Evolutionary conservation across 768 basidiomycete genomes (phyloP), one percentile per base, ranked within the genome.

Genomic region (Lentinula edodes): DNA sequence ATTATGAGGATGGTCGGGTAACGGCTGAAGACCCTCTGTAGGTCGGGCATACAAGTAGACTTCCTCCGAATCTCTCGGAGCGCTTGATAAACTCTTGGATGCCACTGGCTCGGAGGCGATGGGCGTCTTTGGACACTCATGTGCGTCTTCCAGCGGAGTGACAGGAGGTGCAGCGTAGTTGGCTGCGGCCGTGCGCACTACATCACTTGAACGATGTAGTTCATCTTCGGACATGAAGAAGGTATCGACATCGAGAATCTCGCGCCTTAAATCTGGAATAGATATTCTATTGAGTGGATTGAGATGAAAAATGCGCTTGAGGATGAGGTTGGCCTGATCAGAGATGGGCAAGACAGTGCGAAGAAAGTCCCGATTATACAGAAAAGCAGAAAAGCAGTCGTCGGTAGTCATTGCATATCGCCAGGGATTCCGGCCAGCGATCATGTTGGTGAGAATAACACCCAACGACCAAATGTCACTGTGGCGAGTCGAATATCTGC

Each of bases 391-490:
- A 75, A 88, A 94, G 61, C 83, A 86, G 54, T 83, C 81, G 74
- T 94, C 91, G 34, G 73, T 79, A 63, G 77, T 78, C 65, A 78
- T 83, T 3, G 91, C 90, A 66, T 83, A 80, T 57, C 81, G 78
- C 93, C 93, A 95, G 10, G 90, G 90, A 65, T 86, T 87, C 28
- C 88, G 82, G 16, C 87, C 87, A 59, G 87, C 87, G 52, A 90
- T 84, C 75, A 96, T 83, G 72, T 93, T 95, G 65, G 89, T 80
- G 59, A 96, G 80, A 64, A 96, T 89, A 63, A 96, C 81, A 18
- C 88, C 89, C 23, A 90, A 72, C 7, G 89, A 79, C 89, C 89
- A 90, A 62, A 89, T 79, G 64, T 90, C 88, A 78, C 82, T 88
- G 59, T 82, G 76, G 10, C 78, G 75, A 55, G 87, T 85, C 35